Conservation (phyloP, 106 monocot species). For the Apostasia ramifera region DNA sequence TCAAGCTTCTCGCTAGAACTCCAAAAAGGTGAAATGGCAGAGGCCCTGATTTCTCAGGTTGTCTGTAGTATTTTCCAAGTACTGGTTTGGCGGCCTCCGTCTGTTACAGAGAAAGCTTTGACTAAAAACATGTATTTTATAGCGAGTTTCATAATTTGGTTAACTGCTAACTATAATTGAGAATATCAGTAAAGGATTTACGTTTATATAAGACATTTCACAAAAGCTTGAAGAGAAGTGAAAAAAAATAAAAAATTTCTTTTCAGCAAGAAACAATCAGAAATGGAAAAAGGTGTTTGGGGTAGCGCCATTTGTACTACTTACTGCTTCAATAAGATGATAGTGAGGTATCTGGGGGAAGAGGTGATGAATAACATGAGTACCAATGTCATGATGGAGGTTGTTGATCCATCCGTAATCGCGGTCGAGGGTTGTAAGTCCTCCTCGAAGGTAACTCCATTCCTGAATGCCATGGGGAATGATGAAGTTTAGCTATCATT, state of each 20-base stretch:
- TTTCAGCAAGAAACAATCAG: neutral
- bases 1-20: constrained; percentile 53
- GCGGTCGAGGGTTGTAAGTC: constrained; percentile 69
- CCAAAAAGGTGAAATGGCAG: constrained; percentile 61
- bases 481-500: neutral
- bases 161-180: too few species aligned
- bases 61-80: constrained; percentile 77
- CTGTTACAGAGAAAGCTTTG: constrained; percentile 26
- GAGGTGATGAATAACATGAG: constrained; percentile 94
- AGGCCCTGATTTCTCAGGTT: constrained; percentile 70
- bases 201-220: neutral
- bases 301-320: constrained; percentile 1
- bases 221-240: neutral
- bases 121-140: too few species aligned
- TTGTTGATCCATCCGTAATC: constrained; percentile 92
- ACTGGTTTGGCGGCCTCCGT: constrained; percentile 66
- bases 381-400: constrained; percentile 89
- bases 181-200: neutral
- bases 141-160: too few species aligned
- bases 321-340: constrained; percentile 78
- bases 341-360: constrained; percentile 96
- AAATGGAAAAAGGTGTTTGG: neutral
- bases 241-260: neutral
- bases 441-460: constrained; percentile 89
- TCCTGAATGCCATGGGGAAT: constrained; percentile 30